A percentile compares a stretch with the other conserved stretches of the same genome.
phyloP scores from a whole-genome alignment of 768 basidiomycete genomes.

The Psilocybe cubensis region DNA sequence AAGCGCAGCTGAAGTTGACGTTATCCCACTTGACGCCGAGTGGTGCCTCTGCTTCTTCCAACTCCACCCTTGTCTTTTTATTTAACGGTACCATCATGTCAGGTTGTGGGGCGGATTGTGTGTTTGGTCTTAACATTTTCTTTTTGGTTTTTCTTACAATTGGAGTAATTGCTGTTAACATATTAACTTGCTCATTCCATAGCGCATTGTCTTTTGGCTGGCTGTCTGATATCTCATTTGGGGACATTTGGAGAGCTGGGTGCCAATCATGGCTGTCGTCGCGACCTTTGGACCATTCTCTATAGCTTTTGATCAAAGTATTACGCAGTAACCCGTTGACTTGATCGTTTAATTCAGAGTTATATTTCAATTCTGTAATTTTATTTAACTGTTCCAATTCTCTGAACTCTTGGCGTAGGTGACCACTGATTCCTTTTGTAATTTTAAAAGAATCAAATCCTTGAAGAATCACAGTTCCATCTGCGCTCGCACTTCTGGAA shows the following conservation, averaged over 20 bases:
- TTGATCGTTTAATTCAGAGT: not conserved
- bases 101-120: too few relatives aligned
- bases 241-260: not conserved
- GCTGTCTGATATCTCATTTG: not conserved
- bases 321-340: constrained; percentile 19
- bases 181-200: too few relatives aligned
- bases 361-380: constrained; percentile 24
- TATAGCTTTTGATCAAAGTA: constrained; percentile 17
- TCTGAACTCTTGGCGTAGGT: constrained; percentile 27
- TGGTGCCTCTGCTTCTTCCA: too few relatives aligned
- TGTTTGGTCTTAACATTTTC: too few relatives aligned
- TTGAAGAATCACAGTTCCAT: constrained; percentile 29
- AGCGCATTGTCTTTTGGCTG: too few relatives aligned
- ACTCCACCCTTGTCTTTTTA: too few relatives aligned
- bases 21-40: too few relatives aligned
- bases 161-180: too few relatives aligned
- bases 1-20: not conserved
- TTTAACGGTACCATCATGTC: not conserved
- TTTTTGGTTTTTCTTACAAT: too few relatives aligned
- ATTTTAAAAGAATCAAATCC: constrained; percentile 24
- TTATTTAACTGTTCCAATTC: constrained; percentile 33
- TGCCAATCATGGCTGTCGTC: not conserved
- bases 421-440: constrained; percentile 15
- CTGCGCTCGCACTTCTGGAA: constrained; percentile 29
- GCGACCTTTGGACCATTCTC: not conserved